Conservation (phyloP, 2,329 filamentous ascomycete species). For the Huntiella abstrusa region DNA sequence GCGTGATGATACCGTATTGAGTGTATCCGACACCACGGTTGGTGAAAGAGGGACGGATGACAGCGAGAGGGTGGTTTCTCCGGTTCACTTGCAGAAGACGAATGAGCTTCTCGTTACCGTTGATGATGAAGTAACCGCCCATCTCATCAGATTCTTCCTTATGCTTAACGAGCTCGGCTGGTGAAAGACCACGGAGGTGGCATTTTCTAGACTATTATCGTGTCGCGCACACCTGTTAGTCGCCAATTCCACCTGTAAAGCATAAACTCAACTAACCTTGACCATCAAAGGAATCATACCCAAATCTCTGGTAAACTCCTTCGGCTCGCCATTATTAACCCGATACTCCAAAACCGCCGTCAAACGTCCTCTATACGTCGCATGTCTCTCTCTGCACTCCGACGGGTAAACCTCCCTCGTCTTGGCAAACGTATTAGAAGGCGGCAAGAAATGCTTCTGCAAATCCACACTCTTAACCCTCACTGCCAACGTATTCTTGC, state of each 20-base stretch:
- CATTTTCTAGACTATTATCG: conserved; percentile 61
- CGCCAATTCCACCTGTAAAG: not conserved
- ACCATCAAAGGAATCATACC: conserved; percentile 88
- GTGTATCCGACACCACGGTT: conserved; percentile 79
- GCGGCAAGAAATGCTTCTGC: conserved; percentile 61
- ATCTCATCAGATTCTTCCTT: conserved; percentile 95
- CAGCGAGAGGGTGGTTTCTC: conserved; percentile 89
- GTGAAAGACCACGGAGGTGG: conserved; percentile 72
- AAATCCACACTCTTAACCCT: conserved; percentile 66
- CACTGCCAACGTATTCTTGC: conserved; percentile 58
- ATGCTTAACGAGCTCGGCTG: conserved; percentile 59
- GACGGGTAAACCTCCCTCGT: conserved; percentile 77
- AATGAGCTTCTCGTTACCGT: conserved; percentile 93
- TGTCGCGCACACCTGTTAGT: not conserved
- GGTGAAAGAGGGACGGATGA: conserved; percentile 73
- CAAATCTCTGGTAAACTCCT: conserved; percentile 66
- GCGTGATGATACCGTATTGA: conserved; percentile 73
- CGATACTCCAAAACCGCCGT: conserved; percentile 67
- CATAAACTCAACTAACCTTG: conserved; percentile 37
- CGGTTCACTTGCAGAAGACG: conserved; percentile 78
- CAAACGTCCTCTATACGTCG: conserved; percentile 75
- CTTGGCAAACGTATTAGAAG: conserved; percentile 65
- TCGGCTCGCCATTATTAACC: conserved; percentile 71
- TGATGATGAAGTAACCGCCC: conserved; percentile 93
- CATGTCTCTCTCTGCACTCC: conserved; percentile 87